A percentile compares a stretch with the other conserved stretches of the same genome.
These are phyloP conservation scores for Striga hermonthica DNA, from an alignment of 305 asterid species.

Conservation along the genomic window DNA sequence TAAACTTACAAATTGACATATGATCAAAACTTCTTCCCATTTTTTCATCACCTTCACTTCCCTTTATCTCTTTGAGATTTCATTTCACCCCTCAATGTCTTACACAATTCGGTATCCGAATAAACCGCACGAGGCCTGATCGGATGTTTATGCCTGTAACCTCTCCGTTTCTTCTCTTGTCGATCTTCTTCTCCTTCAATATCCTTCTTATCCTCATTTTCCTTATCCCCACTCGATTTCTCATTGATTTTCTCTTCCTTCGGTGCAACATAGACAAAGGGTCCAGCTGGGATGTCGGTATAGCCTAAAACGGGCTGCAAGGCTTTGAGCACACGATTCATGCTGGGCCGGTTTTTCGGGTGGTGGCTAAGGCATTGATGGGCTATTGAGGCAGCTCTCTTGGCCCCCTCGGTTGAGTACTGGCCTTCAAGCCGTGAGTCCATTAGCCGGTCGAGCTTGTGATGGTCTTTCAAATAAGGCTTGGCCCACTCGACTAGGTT, in stretches of 20 bases:
- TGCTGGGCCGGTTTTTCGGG: slow-evolving; percentile 67
- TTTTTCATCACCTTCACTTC: neutral
- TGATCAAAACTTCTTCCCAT: slow-evolving; percentile 21
- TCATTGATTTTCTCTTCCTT: slow-evolving; percentile 24
- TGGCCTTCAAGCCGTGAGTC: slow-evolving; percentile 70
- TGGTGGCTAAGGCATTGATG: slow-evolving; percentile 55
- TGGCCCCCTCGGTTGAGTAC: slow-evolving; percentile 63
- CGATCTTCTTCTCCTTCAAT: slow-evolving; percentile 22
- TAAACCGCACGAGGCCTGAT: slow-evolving; percentile 42
- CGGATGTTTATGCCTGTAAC: slow-evolving; percentile 41
- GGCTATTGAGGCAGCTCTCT: slow-evolving; percentile 63
- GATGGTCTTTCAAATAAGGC: slow-evolving; percentile 60
- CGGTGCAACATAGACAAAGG: slow-evolving; percentile 55
- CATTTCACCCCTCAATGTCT: slow-evolving; percentile 29
- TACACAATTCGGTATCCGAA: slow-evolving; percentile 48
- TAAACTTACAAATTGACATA: slow-evolving; percentile 29
- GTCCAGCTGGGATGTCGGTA: slow-evolving; percentile 50
- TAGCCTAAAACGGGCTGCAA: slow-evolving; percentile 46
- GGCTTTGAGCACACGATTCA: slow-evolving; percentile 56
- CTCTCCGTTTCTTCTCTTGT: slow-evolving; percentile 35
- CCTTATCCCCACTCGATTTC: slow-evolving; percentile 24
- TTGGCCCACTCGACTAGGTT: slow-evolving; percentile 75
- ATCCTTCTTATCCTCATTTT: slow-evolving; percentile 23
- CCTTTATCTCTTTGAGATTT: slow-evolving; percentile 28
- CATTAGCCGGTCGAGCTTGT: slow-evolving; percentile 52